Evolutionary conservation across 345 rosid species (phyloP), one percentile per base, ranked within the genome.

Genomic region (Eutrema yunnanense): DNA sequence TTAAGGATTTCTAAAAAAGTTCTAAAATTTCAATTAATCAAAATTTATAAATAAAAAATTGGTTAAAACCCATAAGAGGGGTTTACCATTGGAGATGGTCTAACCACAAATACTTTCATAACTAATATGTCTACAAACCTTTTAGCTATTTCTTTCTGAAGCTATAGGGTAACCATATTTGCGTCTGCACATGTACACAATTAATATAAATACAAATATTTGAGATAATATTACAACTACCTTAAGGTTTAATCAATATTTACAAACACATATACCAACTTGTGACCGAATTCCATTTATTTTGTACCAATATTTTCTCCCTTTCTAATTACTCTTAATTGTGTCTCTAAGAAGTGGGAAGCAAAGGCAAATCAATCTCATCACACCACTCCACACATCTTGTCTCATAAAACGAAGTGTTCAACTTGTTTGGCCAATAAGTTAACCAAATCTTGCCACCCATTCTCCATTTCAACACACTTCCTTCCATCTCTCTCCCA

Each of bases 401-500:
- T 0, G 93, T 90, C 86, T 93, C 98, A 16, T 41, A 82, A 80
- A 77, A 81, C 1, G 76, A 73, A 69, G 80, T 87, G 61, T 71
- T 56, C 14, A 87, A 82, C 61, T 77, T 81, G 37, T 80, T 87
- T 14, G 97, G 84, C 90, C 82, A 81, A 79, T 90, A 93, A 49
- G 83, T 90, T 64, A 93, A 50, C 94, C 93, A 93, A 71, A 90
- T 79, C 41, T 85, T 76, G 9, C 90, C 92, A 59, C 97, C 94
- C 8, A 93, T 78, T 68, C 96, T 88, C 97, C 96, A 93, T 57
- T 88, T 93, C 82, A 88, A 37, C 61, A 90, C 97, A 63, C 88
- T 93, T 62, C 97, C 98, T 80, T 93, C 96, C 98, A 84, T 88
- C 62, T 93, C 97, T 65, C 82, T 88, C 74, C 83, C 84, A 74